Conservation (phyloP, 208 protist genomes). For the Naegleria fowleri region DNA sequence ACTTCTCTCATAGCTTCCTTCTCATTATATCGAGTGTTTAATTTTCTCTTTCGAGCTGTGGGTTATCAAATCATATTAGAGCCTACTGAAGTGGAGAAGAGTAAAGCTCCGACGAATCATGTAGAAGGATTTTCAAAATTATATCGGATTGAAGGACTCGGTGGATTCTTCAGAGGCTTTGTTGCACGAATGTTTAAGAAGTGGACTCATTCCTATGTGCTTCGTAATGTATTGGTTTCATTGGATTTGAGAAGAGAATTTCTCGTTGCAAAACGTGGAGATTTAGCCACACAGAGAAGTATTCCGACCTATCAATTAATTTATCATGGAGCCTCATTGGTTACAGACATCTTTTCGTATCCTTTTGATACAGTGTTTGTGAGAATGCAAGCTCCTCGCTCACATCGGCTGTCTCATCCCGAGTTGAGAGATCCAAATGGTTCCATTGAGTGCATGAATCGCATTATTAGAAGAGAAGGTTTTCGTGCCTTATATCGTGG, state of each 20-base stretch:
- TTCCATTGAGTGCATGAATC: background rate
- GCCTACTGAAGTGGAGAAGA: background rate
- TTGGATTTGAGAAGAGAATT: slow-evolving; percentile 5
- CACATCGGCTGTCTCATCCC: background rate
- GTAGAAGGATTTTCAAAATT: background rate
- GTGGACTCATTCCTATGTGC: background rate
- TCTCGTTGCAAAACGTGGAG: background rate
- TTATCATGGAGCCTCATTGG: background rate
- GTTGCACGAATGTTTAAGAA: background rate
- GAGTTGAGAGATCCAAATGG: background rate
- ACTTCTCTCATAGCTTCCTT: background rate
- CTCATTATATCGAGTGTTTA: background rate
- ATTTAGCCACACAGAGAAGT: background rate
- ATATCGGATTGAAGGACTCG: background rate
- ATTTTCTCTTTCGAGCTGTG: background rate
- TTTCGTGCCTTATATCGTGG: background rate
- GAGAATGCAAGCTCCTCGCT: background rate
- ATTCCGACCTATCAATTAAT: background rate
- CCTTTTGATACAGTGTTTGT: background rate
- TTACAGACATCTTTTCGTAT: background rate
- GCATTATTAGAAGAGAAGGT: background rate
- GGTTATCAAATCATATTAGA: background rate
- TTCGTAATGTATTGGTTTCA: background rate
- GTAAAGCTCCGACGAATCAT: background rate
- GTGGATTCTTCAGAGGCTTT: background rate